phyloP scores from a whole-genome alignment of 495 filamentous ascomycete species.

The Neurospora sp. region DNA sequence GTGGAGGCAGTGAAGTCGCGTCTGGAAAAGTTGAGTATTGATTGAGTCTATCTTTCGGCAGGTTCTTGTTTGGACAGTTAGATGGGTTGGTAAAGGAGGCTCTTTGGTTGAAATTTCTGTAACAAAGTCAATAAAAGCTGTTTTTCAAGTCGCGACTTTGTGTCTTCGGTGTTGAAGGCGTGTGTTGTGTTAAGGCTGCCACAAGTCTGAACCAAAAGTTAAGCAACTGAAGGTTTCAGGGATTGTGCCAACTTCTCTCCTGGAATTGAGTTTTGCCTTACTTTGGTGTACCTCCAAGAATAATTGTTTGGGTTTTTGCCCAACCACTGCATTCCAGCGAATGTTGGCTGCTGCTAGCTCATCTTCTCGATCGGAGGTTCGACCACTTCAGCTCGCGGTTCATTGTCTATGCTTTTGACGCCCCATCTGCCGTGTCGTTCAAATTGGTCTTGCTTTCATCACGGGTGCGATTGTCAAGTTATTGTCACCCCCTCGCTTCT shows the following conservation, averaged over 20 bases:
- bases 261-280: background rate
- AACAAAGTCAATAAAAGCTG: background rate
- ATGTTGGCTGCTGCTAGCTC: background rate
- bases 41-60: conserved; percentile 3
- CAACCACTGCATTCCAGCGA: background rate
- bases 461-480: background rate
- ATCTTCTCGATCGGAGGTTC: background rate
- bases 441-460: background rate
- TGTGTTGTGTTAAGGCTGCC: background rate
- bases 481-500: background rate
- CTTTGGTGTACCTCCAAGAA: background rate
- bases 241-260: background rate
- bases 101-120: background rate
- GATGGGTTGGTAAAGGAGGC: background rate
- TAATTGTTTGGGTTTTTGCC: background rate
- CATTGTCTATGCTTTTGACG: background rate
- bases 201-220: background rate
- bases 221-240: background rate
- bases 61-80: background rate
- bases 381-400: background rate
- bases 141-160: background rate
- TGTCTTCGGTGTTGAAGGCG: background rate
- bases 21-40: conserved; percentile 23
- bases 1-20: conserved; percentile 36
- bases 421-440: background rate